Evolutionary conservation across 306 rosid genomes (phyloP).

Genomic region (Dalbergia oliveri): DNA sequence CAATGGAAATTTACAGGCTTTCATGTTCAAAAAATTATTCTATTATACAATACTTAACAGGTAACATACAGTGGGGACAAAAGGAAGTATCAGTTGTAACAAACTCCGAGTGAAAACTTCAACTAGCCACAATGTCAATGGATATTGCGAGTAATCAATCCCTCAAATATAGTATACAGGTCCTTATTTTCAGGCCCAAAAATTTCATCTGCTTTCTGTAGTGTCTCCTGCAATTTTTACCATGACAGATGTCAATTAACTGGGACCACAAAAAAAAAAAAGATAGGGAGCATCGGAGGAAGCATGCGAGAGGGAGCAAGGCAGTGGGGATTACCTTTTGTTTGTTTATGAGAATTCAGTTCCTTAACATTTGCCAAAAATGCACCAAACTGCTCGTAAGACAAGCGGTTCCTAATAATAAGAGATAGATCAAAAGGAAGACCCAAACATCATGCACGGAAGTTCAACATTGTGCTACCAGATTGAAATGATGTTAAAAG

Average conservation of each 20-base stretch:
- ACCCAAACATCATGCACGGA: background rate
- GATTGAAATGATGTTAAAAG: background rate
- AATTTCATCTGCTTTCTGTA: slow-evolving; percentile 87
- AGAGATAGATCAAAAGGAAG: slow-evolving; percentile 29
- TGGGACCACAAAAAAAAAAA: background rate
- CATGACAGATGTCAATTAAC: background rate
- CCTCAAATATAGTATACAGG: slow-evolving; percentile 81
- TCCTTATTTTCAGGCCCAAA: slow-evolving; percentile 94
- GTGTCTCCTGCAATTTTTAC: slow-evolving; percentile 74
- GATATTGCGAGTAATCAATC: slow-evolving; percentile 81
- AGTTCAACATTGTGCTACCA: background rate
- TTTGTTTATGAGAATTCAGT: slow-evolving; percentile 91
- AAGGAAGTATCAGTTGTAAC: slow-evolving; percentile 34
- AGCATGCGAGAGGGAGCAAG: background rate
- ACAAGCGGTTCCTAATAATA: slow-evolving; percentile 81
- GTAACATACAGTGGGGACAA: slow-evolving; percentile 43
- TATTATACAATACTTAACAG: slow-evolving; percentile 38
- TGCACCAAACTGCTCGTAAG: slow-evolving; percentile 96
- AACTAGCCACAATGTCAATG: slow-evolving; percentile 54
- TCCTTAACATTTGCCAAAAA: slow-evolving; percentile 94
- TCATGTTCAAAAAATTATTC: slow-evolving; percentile 52
- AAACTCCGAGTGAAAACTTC: slow-evolving; percentile 33
- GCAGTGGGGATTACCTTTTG: slow-evolving; percentile 64
- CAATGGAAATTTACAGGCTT: slow-evolving; percentile 39
- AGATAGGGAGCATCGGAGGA: background rate